Evolutionary conservation across 2,329 filamentous ascomycete species (phyloP).

Genomic region (Microsporum canis): DNA sequence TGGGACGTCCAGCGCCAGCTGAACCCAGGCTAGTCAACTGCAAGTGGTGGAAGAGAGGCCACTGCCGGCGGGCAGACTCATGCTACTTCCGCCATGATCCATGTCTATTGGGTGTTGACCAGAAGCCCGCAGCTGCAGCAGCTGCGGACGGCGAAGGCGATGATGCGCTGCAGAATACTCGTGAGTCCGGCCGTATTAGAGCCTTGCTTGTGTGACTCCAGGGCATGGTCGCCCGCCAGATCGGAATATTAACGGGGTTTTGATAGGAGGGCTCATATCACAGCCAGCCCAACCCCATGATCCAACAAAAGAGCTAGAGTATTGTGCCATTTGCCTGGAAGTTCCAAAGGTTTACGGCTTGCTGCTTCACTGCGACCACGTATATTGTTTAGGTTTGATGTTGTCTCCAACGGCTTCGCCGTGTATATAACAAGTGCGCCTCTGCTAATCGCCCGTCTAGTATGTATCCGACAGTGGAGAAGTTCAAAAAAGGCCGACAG

Average conservation of each 20-base stretch:
- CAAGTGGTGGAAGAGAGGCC: conserved; percentile 20
- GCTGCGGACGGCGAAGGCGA: background rate
- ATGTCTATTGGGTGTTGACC: conserved; percentile 14
- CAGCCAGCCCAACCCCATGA: background rate
- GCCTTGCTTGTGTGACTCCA: background rate
- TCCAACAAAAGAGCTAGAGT: conserved; percentile 3
- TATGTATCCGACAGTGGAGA: conserved; percentile 22
- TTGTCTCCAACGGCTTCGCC: background rate
- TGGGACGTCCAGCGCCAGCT: background rate
- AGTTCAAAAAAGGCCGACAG: conserved; percentile 14
- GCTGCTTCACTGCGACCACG: conserved; percentile 21
- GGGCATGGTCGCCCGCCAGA: background rate
- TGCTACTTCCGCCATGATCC: conserved; percentile 20
- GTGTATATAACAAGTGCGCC: conserved; percentile 6
- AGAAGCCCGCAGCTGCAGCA: background rate
- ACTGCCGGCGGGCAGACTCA: conserved; percentile 16
- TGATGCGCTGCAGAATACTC: background rate
- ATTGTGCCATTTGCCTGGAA: conserved; percentile 22
- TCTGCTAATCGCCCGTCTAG: conserved; percentile 10
- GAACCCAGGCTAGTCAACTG: conserved; percentile 16
- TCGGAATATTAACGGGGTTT: background rate
- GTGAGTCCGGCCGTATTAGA: background rate
- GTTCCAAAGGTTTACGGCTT: conserved; percentile 20
- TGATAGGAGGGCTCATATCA: background rate
- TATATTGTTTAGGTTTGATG: conserved; percentile 21